Evolutionary conservation across 805 yeast genomes (phyloP).

Genomic region (Candida boleticola): DNA sequence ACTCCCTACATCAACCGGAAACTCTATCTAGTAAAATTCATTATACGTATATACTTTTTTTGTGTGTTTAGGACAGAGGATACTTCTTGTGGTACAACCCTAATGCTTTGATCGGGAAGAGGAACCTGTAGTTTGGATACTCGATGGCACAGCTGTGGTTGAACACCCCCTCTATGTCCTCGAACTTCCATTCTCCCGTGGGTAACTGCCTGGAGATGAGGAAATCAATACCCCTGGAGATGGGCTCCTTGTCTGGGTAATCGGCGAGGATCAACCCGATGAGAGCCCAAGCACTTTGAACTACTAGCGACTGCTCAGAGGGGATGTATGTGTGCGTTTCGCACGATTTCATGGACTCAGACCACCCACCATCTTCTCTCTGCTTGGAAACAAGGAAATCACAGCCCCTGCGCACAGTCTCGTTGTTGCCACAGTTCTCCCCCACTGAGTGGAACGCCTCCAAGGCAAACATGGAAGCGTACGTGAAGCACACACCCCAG

Average conservation of each 20-base stretch:
- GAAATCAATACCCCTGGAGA: conserved; percentile 61
- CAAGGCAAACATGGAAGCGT: conserved; percentile 96
- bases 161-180: conserved; percentile 92
- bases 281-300: conserved; percentile 91
- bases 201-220: conserved; percentile 63
- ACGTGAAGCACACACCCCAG: conserved; percentile 96
- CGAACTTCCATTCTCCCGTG: conserved; percentile 84
- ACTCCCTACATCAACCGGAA: too few species aligned
- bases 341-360: conserved; percentile 88
- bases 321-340: conserved; percentile 78
- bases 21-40: too few species aligned
- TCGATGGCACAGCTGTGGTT: conserved; percentile 90
- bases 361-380: conserved; percentile 93
- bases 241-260: conserved; percentile 67
- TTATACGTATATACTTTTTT: too few species aligned
- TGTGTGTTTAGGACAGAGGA: too few species aligned
- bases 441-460: conserved; percentile 83
- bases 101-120: conserved; percentile 89
- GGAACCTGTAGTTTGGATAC: conserved; percentile 87
- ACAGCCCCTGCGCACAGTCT: conserved; percentile 70
- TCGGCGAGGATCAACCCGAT: conserved; percentile 78
- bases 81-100: conserved; percentile 54
- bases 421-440: conserved; percentile 58
- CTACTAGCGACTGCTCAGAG: conserved; percentile 61
- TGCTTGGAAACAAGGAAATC: conserved; percentile 79